Base-by-base conservation (phyloP, 805 yeast genomes). In the Sungouiella thailandica region DNA sequence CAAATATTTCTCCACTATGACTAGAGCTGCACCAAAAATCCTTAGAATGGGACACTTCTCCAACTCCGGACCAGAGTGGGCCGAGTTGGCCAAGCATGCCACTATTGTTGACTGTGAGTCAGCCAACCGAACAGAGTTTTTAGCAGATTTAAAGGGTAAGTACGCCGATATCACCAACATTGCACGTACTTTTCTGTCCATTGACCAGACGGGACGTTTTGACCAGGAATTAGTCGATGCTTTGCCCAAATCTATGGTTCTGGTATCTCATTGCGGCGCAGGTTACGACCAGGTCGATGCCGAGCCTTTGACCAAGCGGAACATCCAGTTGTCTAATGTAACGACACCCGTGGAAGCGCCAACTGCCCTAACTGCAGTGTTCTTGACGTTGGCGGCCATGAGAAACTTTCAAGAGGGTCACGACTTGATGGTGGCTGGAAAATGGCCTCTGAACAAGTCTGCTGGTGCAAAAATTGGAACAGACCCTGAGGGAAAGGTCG, bases 221-320 rank as follows among this genome's bases (percentile, higher is more conserved):
- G 88, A 82, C 51, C 71, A 63, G 31, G 88, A 82, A 44, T 52
- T 82, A 41, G 68, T 75, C 14, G 43, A 56, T 7, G 66, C 68
- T 17, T 62, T 82, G 35, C 90, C 90, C 4, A 36, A 57, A 2
- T 53, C 76, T 0, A 65, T 82, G 5, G 65, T 67, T 37, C 61
- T 74, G 10, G 60, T 82, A 10, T 63, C 76, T 40, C 86, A 80
- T 53, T 61, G 69, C 39, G 89, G 89, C 37, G 90, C 90, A 1
- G 89, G 84, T 4, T 81, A 82, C 55, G 90, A 82, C 52, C 87
- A 81, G 56, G 64, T 81, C 28, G 84, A 80, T 43, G 70, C 74
- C 3, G 62, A 60, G 16, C 72, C 76, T 13, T 70, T 79, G 40
- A 62, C 69, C 3, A 64, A 61, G 15, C 62, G 68, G 25, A 67